phyloP scores from a whole-genome alignment of 1,284 basidiomycete species.

The Kwoniella shivajii region DNA sequence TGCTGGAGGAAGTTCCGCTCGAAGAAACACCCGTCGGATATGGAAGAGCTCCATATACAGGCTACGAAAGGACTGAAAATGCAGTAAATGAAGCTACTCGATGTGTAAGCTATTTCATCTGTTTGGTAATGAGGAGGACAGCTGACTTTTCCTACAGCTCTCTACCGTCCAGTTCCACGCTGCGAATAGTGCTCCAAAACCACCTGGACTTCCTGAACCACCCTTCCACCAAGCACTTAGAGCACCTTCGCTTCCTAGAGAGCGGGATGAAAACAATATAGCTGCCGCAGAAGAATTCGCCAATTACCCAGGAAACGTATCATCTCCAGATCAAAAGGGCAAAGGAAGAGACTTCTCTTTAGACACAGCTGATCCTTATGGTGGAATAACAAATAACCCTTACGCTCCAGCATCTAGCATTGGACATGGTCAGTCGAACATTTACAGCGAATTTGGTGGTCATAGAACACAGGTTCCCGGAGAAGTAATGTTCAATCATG shows the following conservation, averaged over 20 bases:
- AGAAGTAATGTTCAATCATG: slow-evolving; percentile 38
- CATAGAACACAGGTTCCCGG: slow-evolving; percentile 9
- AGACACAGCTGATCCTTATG: slow-evolving; percentile 35
- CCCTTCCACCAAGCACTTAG: slow-evolving; percentile 18
- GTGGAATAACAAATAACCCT: slow-evolving; percentile 29
- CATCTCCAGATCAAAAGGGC: slow-evolving; percentile 24
- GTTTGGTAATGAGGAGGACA: background rate
- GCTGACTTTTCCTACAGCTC: slow-evolving; percentile 24
- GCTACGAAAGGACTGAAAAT: slow-evolving; percentile 62
- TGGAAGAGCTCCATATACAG: slow-evolving; percentile 69
- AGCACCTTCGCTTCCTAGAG: slow-evolving; percentile 25
- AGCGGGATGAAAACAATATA: slow-evolving; percentile 22
- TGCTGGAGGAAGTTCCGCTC: slow-evolving; percentile 79
- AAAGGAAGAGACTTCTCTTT: slow-evolving; percentile 21
- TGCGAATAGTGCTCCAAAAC: slow-evolving; percentile 35
- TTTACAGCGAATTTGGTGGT: slow-evolving; percentile 40
- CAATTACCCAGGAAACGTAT: slow-evolving; percentile 37
- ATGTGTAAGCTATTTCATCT: slow-evolving; percentile 38
- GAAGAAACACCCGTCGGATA: slow-evolving; percentile 78
- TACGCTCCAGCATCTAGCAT: slow-evolving; percentile 17
- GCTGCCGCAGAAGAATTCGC: slow-evolving; percentile 43
- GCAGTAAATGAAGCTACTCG: slow-evolving; percentile 67
- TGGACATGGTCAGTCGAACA: slow-evolving; percentile 2
- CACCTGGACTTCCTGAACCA: slow-evolving; percentile 43
- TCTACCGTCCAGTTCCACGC: slow-evolving; percentile 47